Base-by-base conservation (phyloP, 1,139 yeast species). In the Candida pseudoviswanathii region DNA sequence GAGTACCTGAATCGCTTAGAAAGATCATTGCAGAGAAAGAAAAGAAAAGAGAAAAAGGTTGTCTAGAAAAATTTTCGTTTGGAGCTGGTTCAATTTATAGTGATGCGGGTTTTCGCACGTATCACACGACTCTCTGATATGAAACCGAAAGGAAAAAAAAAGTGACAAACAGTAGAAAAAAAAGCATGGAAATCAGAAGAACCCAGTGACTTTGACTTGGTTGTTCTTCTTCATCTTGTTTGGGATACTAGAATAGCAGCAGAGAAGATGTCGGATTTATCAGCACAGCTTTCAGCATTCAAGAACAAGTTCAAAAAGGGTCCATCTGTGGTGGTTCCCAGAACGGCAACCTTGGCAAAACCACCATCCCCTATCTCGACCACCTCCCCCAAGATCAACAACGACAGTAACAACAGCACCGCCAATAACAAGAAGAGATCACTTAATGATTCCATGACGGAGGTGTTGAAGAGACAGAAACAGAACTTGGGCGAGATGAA, bases 221-320 rank as follows among this genome's bases (percentile, higher is more conserved):
- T 10, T 5, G 6, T 32, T 32, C 33, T 5, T 34, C 33, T 26
- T 26, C 11, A 8, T 41, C 24, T 30, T 38, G 30, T 26, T 16
- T 11, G 22, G 7, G 8, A 33, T n/a, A 10, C 22, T 33, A 11
- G 16, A 10, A 5, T 27, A 27, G 5, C 11, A 33, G 37, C 16
- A 3, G 16, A 5, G 9, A 33, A 2, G 8, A 75, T 75, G 80
- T 74, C 79, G 3, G 78, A 74, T 57, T 67, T 75, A 51, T 73
- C 78, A 38, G 73, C 79, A 36, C 80, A 76, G 59, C 61, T 76
- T 49, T 74, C 80, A 39, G 81, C 81, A 38, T 77, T 77, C 62
- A 76, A 75, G 55, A 75, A 70, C 61, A 72, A 74, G 57, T 75
- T 76, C 65, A 70, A 75, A 56, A 74, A 73, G 59, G 80, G 81